A percentile compares a stretch with the other conserved stretches of the same genome.
These are phyloP conservation scores for Hymenoscyphus fructigenus DNA, from an alignment of 2,329 filamentous ascomycete genomes.

Conservation along the genomic window DNA sequence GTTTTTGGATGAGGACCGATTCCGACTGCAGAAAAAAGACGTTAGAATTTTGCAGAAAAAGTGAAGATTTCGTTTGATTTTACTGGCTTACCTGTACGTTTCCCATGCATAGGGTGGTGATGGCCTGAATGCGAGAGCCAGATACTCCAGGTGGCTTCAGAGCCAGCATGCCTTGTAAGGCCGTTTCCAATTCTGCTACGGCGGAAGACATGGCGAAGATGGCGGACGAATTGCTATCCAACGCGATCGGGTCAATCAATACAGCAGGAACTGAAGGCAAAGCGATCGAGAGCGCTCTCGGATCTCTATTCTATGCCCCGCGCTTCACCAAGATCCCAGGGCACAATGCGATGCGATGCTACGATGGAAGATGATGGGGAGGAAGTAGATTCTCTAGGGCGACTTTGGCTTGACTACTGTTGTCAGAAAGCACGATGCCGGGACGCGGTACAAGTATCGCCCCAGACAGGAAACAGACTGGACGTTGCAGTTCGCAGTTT, in stretches of 20 bases:
- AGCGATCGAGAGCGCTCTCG: slow-evolving; percentile 10
- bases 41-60: not conserved
- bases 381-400: slow-evolving; percentile 22
- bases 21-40: slow-evolving; percentile 65
- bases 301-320: slow-evolving; percentile 28
- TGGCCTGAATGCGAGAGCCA: slow-evolving; percentile 82
- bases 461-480: slow-evolving; percentile 2
- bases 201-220: slow-evolving; percentile 65
- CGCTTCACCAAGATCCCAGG: slow-evolving; percentile 21
- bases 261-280: not conserved
- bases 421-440: slow-evolving; percentile 13
- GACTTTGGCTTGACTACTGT: slow-evolving; percentile 21
- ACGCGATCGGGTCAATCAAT: slow-evolving; percentile 9
- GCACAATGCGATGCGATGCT: slow-evolving; percentile 32
- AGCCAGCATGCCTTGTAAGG: slow-evolving; percentile 86
- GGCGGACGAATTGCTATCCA: slow-evolving; percentile 17
- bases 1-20: slow-evolving; percentile 90
- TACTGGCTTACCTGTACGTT: slow-evolving; percentile 77
- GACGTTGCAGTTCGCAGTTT: not conserved
- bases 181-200: slow-evolving; percentile 86
- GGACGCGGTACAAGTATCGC: not conserved
- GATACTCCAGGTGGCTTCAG: slow-evolving; percentile 94
- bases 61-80: not conserved
- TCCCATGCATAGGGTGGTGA: slow-evolving; percentile 83
- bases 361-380: slow-evolving; percentile 27